Evolutionary conservation across 2,329 filamentous ascomycete species (phyloP), one percentile per base, ranked within the genome.

Genomic region (Calonectria pteridis): DNA sequence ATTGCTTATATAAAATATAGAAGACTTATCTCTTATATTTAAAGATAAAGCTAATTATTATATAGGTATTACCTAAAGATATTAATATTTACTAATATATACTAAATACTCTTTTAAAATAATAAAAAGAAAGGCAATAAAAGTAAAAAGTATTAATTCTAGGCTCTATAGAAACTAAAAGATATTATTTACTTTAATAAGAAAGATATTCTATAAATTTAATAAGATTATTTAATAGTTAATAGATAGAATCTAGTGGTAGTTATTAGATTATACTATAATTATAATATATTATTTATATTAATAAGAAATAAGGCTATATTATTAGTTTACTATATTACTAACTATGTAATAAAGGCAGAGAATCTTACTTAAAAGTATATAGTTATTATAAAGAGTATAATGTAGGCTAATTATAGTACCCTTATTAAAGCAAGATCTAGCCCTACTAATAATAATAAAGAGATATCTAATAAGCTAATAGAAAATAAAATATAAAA

Each of bases 221-320:
- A 37, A 40, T 28, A 46, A 28, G n/a, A 28, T 37, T 20, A 72
- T 58, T 6, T 33, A 6, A 35, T 68, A 11, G 40, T 72, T 7
- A 72, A 72, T 46, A 29, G 49, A 55, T 72, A 35, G 55, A 68
- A 40, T 23, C 20, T 55, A 23, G 23, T 23, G 3, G 28, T 67
- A 4, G 29, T n/a, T 2, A 20, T 67, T 40, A 23, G 49, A 6
- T 23, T 72, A 11, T 13, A 28, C 13, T 35, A 72, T 43, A 72
- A 72, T 31, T 35, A 72, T n/a, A 28, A 72, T 20, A 64, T 69
- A 26, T 69, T 49, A 20, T 72, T 72, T 33, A 72, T 72, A 16
- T 18, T 35, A 37, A 72, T 51, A 16, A 16, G 65, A 50, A 63
- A 49, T 16, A 68, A 72, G 55, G 51, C 28, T 23, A 63, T 72